A percentile compares a stretch with the other conserved stretches of the same genome.
phyloP scores from a whole-genome alignment of 139 green algal genomes.

The Pleodorina starrii region DNA sequence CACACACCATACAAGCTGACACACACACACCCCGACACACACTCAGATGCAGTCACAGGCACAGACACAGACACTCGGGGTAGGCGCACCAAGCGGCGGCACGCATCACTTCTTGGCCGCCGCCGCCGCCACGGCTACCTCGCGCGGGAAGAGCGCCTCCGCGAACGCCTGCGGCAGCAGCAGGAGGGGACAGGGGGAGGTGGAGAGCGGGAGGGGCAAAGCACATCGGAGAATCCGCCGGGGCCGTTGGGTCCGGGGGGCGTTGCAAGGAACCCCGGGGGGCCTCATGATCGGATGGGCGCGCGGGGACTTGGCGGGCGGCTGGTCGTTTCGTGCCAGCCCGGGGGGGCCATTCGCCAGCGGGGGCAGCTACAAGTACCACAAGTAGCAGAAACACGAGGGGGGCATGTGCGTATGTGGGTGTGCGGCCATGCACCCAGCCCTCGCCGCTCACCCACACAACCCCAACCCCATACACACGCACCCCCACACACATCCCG shows the following conservation, averaged over 20 bases:
- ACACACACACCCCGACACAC: background rate
- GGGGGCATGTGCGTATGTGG: background rate
- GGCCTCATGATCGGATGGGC: background rate
- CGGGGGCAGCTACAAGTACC: background rate
- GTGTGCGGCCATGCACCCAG: background rate
- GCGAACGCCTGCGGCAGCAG: constrained; percentile 79
- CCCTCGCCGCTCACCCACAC: background rate
- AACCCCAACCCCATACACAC: background rate
- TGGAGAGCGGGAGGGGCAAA: background rate
- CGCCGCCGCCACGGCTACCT: background rate
- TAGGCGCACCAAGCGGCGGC: background rate
- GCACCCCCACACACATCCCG: background rate
- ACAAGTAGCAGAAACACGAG: background rate
- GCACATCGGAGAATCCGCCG: background rate
- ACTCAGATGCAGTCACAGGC: background rate
- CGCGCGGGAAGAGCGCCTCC: constrained; percentile 88
- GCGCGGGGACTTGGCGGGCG: background rate
- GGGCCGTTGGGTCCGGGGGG: background rate
- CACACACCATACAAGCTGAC: background rate
- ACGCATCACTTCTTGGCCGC: background rate
- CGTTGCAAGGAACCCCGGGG: background rate
- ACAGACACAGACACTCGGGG: background rate
- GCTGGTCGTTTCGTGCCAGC: background rate
- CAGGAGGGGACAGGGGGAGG: background rate
- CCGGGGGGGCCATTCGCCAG: background rate